These are phyloP conservation scores for Musa schizocarpa DNA, from an alignment of 176 grass and related monocot genomes.

Conservation along the genomic window DNA sequence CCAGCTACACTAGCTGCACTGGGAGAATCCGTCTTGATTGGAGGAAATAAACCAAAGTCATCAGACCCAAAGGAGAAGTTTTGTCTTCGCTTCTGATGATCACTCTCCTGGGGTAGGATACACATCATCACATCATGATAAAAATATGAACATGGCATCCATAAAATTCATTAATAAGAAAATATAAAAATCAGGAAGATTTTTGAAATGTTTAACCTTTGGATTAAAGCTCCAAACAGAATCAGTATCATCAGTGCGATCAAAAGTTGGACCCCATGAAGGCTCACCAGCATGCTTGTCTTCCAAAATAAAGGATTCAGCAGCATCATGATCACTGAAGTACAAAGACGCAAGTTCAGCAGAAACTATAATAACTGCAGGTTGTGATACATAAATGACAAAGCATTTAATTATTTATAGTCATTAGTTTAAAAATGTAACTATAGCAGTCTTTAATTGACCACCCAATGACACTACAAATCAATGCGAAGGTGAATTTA, in stretches of 20 bases:
- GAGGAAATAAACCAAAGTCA: constrained; percentile 43
- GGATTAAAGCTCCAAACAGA: constrained; percentile 73
- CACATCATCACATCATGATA: constrained; percentile 12
- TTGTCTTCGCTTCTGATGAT: constrained; percentile 43
- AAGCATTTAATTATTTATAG: not conserved
- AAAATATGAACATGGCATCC: not conserved
- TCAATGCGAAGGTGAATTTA: not conserved
- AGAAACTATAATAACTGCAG: not conserved
- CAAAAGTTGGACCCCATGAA: constrained; percentile 75
- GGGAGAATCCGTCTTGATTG: constrained; percentile 69
- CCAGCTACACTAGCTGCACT: constrained; percentile 29
- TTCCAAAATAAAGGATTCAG: constrained; percentile 51
- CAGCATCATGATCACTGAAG: constrained; percentile 55
- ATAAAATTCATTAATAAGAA: not conserved
- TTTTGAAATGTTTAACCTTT: constrained; percentile 23
- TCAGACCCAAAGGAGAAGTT: constrained; percentile 78
- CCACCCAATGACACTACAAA: not conserved
- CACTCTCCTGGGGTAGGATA: constrained; percentile 49
- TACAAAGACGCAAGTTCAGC: constrained; percentile 22
- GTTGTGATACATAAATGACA: not conserved
- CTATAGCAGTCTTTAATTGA: not conserved
- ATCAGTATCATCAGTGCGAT: constrained; percentile 71
- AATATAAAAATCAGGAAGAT: not conserved
- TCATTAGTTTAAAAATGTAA: not conserved
- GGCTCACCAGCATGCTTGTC: constrained; percentile 42